These are phyloP conservation scores for Penicillium flavigenum DNA, from an alignment of 495 filamentous ascomycete species.

Conservation along the genomic window DNA sequence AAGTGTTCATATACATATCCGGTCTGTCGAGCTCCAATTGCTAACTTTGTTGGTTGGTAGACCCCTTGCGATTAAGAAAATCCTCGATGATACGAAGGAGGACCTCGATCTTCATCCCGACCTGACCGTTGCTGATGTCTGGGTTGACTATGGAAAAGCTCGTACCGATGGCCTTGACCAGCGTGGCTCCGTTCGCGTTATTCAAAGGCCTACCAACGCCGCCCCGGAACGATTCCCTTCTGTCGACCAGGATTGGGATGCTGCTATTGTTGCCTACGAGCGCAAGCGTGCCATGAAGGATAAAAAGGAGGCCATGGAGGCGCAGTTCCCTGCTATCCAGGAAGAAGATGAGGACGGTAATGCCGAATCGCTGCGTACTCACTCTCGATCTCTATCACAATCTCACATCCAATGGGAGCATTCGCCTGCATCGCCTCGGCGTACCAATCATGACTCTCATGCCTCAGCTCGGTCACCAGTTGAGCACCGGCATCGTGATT, in stretches of 20 bases:
- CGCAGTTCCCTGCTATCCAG: conserved; percentile 9
- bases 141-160: conserved; percentile 39
- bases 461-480: neutral
- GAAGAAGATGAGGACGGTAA: conserved; percentile 14
- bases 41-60: conserved; percentile 21
- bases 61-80: conserved; percentile 40
- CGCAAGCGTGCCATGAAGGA: conserved; percentile 7
- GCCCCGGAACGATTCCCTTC: conserved; percentile 33
- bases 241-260: conserved; percentile 38
- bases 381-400: neutral
- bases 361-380: neutral
- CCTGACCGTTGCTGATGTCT: conserved; percentile 41
- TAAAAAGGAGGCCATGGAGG: conserved; percentile 15
- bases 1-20: conserved; percentile 16
- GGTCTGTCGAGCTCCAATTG: neutral
- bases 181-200: conserved; percentile 34
- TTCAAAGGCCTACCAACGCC: conserved; percentile 28
- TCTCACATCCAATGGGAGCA: neutral
- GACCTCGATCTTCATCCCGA: conserved; percentile 34
- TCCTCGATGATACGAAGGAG: conserved; percentile 38
- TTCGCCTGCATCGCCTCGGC: neutral
- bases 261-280: conserved; percentile 14
- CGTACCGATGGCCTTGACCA: conserved; percentile 39
- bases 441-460: neutral
- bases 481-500: conserved; percentile 16